Evolutionary conservation across 768 basidiomycete genomes (phyloP).

Genomic region (Lactarius sanguifluus): DNA sequence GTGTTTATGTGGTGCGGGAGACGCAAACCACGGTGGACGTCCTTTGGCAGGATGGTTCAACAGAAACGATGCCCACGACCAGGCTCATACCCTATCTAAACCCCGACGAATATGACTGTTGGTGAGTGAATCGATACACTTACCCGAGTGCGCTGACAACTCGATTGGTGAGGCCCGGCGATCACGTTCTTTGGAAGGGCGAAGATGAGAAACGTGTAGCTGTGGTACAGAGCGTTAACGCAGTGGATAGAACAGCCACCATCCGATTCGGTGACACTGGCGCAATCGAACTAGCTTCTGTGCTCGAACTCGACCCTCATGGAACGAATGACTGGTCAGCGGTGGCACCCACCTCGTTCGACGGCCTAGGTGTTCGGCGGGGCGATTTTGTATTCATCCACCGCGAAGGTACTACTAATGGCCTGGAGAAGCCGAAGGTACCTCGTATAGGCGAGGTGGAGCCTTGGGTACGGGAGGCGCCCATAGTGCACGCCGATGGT

Average conservation of each 20-base stretch:
- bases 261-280: constrained; percentile 58
- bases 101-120: constrained; percentile 90
- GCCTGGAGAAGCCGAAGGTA: constrained; percentile 63
- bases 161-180: constrained; percentile 71
- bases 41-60: constrained; percentile 85
- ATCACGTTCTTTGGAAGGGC: constrained; percentile 81
- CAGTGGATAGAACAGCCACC: constrained; percentile 65
- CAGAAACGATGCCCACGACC: constrained; percentile 58
- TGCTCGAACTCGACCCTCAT: constrained; percentile 87
- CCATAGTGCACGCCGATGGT: constrained; percentile 45
- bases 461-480: constrained; percentile 67
- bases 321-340: constrained; percentile 57
- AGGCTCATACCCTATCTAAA: constrained; percentile 80
- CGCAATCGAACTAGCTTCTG: constrained; percentile 64
- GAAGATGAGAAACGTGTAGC: constrained; percentile 67
- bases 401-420: constrained; percentile 67
- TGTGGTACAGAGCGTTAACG: constrained; percentile 77
- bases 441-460: constrained; percentile 86
- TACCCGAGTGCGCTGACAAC: not conserved
- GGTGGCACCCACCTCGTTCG: constrained; percentile 43
- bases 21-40: constrained; percentile 69
- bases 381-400: constrained; percentile 88
- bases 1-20: constrained; percentile 63
- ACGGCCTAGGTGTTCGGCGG: constrained; percentile 75
- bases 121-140: constrained; percentile 46